Conservation (phyloP, 2,329 filamentous ascomycete genomes). For the Claviceps sp. region DNA sequence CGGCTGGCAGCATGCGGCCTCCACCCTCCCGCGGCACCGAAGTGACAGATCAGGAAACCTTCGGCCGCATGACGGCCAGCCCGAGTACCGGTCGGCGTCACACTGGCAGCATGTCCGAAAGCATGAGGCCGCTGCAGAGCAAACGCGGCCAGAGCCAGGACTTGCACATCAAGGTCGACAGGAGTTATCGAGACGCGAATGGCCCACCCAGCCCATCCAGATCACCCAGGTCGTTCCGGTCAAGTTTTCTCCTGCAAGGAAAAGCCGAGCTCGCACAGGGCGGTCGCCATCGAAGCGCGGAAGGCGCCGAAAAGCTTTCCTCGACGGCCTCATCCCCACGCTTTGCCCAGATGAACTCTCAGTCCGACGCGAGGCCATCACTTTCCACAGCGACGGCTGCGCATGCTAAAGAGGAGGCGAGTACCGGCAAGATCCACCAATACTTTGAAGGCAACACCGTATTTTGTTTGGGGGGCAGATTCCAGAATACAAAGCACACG, state of each 20-base stretch:
- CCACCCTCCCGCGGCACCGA: conserved; percentile 70
- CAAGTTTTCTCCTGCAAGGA: conserved; percentile 54
- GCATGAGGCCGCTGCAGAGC: conserved; percentile 61
- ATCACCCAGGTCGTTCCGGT: conserved; percentile 64
- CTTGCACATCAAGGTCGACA: conserved; percentile 46
- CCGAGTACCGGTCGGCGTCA: conserved; percentile 48
- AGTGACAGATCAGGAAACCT: conserved; percentile 59
- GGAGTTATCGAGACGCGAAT: conserved; percentile 38
- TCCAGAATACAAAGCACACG: conserved; percentile 76
- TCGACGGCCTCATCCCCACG: conserved; percentile 66
- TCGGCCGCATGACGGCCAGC: conserved; percentile 59
- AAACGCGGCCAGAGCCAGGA: conserved; percentile 20
- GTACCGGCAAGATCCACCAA: conserved; percentile 60
- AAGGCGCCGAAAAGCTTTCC: conserved; percentile 70
- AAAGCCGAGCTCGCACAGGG: conserved; percentile 35
- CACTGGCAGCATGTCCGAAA: conserved; percentile 57
- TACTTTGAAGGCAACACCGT: conserved; percentile 90
- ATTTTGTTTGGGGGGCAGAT: conserved; percentile 73
- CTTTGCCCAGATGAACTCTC: conserved; percentile 35
- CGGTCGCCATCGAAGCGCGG: conserved; percentile 41
- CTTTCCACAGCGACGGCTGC: conserved; percentile 6
- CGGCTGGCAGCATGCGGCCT: conserved; percentile 32
- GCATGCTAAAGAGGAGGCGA: conserved; percentile 11
- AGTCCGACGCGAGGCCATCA: conserved; percentile 7
- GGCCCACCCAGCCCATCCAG: conserved; percentile 47